phyloP scores from a whole-genome alignment of 306 rosid genomes.

The Cyamopsis tetragonoloba region DNA sequence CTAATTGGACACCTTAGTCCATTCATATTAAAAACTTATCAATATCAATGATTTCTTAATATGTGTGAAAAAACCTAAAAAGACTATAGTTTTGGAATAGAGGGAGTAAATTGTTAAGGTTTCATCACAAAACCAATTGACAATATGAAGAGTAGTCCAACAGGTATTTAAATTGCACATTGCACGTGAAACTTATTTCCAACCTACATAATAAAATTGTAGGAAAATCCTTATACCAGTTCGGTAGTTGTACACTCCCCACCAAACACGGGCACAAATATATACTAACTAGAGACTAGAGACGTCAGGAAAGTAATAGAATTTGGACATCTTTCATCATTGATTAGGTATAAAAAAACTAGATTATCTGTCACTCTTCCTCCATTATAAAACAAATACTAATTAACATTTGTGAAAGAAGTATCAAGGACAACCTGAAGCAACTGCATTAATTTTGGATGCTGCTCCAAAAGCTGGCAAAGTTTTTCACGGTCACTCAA shows the following conservation, averaged over 20 bases:
- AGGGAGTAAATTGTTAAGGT: too few species aligned
- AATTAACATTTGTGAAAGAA: constrained; percentile 3
- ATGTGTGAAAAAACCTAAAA: too few species aligned
- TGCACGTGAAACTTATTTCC: too few species aligned
- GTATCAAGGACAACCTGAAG: constrained; percentile 62
- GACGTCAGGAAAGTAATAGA: not conserved
- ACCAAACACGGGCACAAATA: not conserved
- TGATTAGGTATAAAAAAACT: not conserved
- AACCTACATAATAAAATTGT: too few species aligned
- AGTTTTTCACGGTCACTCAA: constrained; percentile 87
- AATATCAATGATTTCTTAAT: too few species aligned
- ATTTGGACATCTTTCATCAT: not conserved
- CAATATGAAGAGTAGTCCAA: too few species aligned
- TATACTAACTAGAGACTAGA: not conserved
- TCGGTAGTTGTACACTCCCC: not conserved
- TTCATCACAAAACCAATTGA: too few species aligned
- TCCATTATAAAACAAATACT: not conserved
- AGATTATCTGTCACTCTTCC: not conserved
- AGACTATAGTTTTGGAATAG: too few species aligned
- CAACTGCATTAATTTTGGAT: constrained; percentile 98
- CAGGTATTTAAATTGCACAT: too few species aligned
- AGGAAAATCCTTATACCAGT: not conserved
- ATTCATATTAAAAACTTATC: too few species aligned
- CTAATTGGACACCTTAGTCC: too few species aligned
- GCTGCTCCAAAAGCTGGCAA: constrained; percentile 98